These are phyloP conservation scores for Speleostelium caveatum DNA, from an alignment of 78 protist genomes.

Conservation along the genomic window DNA sequence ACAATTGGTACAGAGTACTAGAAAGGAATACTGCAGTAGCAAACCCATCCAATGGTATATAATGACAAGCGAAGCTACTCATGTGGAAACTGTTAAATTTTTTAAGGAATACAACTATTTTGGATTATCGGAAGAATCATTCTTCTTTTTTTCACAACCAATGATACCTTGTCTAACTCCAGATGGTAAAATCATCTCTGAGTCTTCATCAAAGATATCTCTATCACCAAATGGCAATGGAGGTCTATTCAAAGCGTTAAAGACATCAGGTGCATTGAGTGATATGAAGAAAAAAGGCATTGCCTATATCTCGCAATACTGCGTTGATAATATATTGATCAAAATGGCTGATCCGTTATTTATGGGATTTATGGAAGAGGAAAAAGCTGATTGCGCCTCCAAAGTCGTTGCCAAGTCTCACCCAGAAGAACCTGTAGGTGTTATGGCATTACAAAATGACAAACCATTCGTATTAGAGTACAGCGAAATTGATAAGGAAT, in stretches of 20 bases:
- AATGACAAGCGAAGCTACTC: conserved; percentile 94
- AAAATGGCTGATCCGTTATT: conserved; percentile 95
- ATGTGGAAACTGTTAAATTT: conserved; percentile 81
- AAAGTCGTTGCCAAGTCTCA: conserved; percentile 89
- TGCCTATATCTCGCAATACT: conserved; percentile 85
- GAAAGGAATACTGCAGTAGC: neutral
- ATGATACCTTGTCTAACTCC: conserved; percentile 89
- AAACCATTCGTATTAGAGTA: conserved; percentile 93
- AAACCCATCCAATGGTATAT: conserved; percentile 86
- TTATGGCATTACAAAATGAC: conserved; percentile 78
- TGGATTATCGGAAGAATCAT: conserved; percentile 84
- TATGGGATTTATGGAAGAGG: conserved; percentile 85
- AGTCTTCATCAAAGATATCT: conserved; percentile 63
- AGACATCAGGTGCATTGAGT: conserved; percentile 69
- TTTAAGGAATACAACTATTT: conserved; percentile 89
- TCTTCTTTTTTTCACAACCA: conserved; percentile 94
- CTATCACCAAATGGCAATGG: conserved; percentile 98
- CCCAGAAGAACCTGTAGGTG: conserved; percentile 93
- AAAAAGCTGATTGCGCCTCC: conserved; percentile 84
- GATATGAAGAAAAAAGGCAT: conserved; percentile 90
- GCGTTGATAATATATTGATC: conserved; percentile 96
- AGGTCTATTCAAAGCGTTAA: conserved; percentile 91
- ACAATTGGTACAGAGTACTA: conserved; percentile 20
- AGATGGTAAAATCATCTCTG: conserved; percentile 91
- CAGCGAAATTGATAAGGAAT: conserved; percentile 88